Conservation (phyloP, 2,329 filamentous ascomycete genomes). For the Colletotrichum tamarilloi region DNA sequence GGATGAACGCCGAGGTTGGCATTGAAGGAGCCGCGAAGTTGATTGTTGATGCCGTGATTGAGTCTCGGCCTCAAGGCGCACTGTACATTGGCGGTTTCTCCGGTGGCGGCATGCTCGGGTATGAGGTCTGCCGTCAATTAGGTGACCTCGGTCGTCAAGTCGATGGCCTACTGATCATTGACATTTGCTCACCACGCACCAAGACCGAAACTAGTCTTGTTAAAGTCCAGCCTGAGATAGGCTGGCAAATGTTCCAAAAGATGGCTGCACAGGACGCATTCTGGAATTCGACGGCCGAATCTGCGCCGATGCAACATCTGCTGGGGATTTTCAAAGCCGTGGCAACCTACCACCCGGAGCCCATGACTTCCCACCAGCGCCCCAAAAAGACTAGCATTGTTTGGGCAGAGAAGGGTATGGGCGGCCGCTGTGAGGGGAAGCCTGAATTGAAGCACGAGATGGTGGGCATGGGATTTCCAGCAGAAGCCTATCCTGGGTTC, state of each 20-base stretch:
- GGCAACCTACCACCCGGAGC: not conserved
- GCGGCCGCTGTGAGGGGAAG: not conserved
- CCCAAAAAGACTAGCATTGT: not conserved
- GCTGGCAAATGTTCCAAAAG: not conserved
- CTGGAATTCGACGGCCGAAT: not conserved
- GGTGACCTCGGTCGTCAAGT: not conserved
- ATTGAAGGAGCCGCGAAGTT: constrained; percentile 7
- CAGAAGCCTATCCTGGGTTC: not conserved
- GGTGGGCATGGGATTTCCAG: constrained; percentile 6
- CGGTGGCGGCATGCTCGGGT: constrained; percentile 3
- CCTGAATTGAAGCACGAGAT: not conserved
- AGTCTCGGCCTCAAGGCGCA: not conserved
- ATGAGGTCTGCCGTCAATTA: constrained; percentile 13
- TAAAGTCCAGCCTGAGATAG: not conserved
- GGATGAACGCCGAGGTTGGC: not conserved
- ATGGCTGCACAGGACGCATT: not conserved
- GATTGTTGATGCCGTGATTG: not conserved
- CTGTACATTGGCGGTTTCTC: constrained; percentile 7
- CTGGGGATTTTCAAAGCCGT: not conserved
- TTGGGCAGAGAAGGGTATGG: not conserved
- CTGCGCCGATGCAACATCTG: not conserved
- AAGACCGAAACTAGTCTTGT: not conserved
- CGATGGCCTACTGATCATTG: constrained; percentile 1
- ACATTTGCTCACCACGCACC: constrained; percentile 3
- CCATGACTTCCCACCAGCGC: not conserved